These are phyloP conservation scores for Ilex paraguariensis DNA, from an alignment of 305 asterid genomes.

Conservation along the genomic window DNA sequence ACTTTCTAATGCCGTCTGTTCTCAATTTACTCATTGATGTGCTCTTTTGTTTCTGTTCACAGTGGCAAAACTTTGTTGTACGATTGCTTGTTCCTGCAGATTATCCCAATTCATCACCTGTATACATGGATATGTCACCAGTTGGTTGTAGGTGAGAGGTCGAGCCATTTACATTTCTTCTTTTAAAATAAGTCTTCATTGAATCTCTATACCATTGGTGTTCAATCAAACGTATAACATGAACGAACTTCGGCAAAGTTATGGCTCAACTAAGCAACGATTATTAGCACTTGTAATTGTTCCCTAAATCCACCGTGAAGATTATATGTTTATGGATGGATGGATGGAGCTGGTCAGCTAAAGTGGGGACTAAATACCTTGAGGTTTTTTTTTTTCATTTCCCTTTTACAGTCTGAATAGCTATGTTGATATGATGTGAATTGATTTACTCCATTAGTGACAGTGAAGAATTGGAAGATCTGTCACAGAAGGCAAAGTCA, in stretches of 20 bases:
- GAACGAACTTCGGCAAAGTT: no score
- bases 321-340: no score
- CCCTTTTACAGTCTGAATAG: neutral
- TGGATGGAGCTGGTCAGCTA: no score
- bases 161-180: constrained; percentile 5
- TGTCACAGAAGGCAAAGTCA: constrained; percentile 43
- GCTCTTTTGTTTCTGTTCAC: constrained; percentile 8
- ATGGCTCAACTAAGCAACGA: no score
- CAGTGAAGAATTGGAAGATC: constrained; percentile 24
- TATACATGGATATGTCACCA: constrained; percentile 21
- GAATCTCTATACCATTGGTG: no score
- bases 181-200: no score
- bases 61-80: constrained; percentile 37
- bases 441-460: constrained; percentile 25
- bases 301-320: no score
- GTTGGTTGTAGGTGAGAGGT: constrained; percentile 31
- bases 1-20: neutral
- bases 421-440: neutral
- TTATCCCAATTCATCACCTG: constrained; percentile 46
- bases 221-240: no score
- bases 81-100: constrained; percentile 34
- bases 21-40: neutral
- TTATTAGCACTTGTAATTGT: no score
- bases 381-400: neutral
- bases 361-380: no score